Conservation (phyloP, 495 filamentous ascomycete species). For the Sphaerosporella brunnea region DNA sequence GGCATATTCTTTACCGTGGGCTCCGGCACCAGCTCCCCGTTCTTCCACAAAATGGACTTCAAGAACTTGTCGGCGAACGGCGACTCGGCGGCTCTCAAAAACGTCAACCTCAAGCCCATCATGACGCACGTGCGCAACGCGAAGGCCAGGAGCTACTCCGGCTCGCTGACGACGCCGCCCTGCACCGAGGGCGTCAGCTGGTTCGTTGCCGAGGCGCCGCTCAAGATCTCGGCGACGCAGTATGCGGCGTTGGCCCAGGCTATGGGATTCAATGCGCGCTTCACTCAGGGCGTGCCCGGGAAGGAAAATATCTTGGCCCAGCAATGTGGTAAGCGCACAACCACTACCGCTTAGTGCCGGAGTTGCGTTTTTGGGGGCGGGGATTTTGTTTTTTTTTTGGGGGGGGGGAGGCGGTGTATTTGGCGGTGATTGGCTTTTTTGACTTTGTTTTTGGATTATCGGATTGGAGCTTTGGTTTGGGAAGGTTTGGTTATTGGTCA, state of each 20-base stretch:
- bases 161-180: slow-evolving; percentile 51
- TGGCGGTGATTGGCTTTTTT: too few relatives aligned
- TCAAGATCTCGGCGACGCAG: slow-evolving; percentile 34
- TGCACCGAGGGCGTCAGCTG: slow-evolving; percentile 46
- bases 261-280: slow-evolving; percentile 47
- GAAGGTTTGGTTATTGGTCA: too few relatives aligned
- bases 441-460: too few relatives aligned
- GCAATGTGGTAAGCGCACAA: too few relatives aligned
- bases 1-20: slow-evolving; percentile 42
- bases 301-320: slow-evolving; percentile 37
- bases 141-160: slow-evolving; percentile 32
- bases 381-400: too few relatives aligned
- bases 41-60: slow-evolving; percentile 1
- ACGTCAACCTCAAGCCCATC: slow-evolving; percentile 9
- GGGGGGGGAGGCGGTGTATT: too few relatives aligned
- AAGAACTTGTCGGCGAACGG: not conserved
- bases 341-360: too few relatives aligned
- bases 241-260: slow-evolving; percentile 39
- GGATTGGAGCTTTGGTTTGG: too few relatives aligned
- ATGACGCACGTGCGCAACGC: not conserved
- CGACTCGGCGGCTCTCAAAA: not conserved
- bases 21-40: slow-evolving; percentile 14
- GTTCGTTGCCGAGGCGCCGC: slow-evolving; percentile 37
- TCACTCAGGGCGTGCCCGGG: slow-evolving; percentile 40
- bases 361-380: too few relatives aligned